These are phyloP conservation scores for Aspergillus ostianus DNA, from an alignment of 495 filamentous ascomycete species.

Conservation along the genomic window DNA sequence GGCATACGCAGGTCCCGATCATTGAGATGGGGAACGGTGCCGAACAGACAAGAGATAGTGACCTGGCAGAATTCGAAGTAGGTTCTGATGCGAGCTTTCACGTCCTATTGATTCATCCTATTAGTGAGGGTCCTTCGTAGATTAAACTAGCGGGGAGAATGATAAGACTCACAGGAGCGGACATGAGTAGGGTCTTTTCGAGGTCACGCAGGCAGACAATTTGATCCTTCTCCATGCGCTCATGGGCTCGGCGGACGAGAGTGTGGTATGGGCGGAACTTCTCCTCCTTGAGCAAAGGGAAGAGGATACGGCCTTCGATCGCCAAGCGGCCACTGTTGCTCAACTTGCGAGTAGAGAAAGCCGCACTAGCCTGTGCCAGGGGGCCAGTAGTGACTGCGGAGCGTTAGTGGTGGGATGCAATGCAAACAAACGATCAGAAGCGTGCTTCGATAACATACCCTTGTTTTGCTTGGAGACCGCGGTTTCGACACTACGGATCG, in stretches of 20 bases:
- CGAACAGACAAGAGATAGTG: slow-evolving; percentile 81
- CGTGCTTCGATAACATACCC: slow-evolving; percentile 3
- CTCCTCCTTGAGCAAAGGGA: slow-evolving; percentile 53
- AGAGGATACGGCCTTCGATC: slow-evolving; percentile 56
- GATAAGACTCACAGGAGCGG: slow-evolving; percentile 77
- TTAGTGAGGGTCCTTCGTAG: slow-evolving; percentile 57
- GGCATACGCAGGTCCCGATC: slow-evolving; percentile 79
- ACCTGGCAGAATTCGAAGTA: slow-evolving; percentile 82
- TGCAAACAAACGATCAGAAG: not conserved
- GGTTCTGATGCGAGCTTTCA: slow-evolving; percentile 61
- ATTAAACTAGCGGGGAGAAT: not conserved
- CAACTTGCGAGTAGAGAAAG: slow-evolving; percentile 41
- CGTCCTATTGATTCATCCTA: slow-evolving; percentile 59
- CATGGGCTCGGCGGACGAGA: slow-evolving; percentile 70
- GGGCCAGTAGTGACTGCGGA: slow-evolving; percentile 25
- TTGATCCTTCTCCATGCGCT: slow-evolving; percentile 73
- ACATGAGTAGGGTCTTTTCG: slow-evolving; percentile 82
- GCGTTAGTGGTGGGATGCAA: slow-evolving; percentile 4
- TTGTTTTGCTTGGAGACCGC: slow-evolving; percentile 20
- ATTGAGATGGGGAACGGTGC: slow-evolving; percentile 73
- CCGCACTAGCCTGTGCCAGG: slow-evolving; percentile 18
- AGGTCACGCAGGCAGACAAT: slow-evolving; percentile 84
- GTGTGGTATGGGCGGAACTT: slow-evolving; percentile 73
- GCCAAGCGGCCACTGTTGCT: slow-evolving; percentile 50
- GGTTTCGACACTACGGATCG: slow-evolving; percentile 39